A percentile compares a stretch with the other conserved stretches of the same genome.
Conservation (phyloP, 345 rosid genomes). For the Eucalyptus pauciflora region DNA sequence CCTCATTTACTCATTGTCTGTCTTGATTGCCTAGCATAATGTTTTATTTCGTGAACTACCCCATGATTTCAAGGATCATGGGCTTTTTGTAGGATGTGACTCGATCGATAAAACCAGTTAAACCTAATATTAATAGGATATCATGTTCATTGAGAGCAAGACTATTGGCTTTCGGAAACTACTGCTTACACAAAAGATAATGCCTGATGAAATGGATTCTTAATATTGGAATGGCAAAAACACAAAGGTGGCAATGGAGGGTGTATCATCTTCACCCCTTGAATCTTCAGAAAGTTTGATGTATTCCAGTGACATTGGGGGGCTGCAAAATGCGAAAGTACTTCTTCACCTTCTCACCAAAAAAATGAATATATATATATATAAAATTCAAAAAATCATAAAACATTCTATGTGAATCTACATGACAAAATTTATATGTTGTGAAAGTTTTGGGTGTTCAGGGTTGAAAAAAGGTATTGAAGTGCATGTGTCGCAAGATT, state of each 20-base stretch:
- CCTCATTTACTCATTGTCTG: background rate
- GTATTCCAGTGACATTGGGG: background rate
- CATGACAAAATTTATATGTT: background rate
- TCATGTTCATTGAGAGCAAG: background rate
- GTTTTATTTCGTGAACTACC: background rate
- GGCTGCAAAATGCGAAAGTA: background rate
- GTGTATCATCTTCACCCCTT: background rate
- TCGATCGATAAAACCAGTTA: background rate
- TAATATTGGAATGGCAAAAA: background rate
- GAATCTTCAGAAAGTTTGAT: background rate
- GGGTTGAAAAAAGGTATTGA: background rate
- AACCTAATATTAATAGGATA: background rate
- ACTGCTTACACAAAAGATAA: background rate
- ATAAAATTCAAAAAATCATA: background rate
- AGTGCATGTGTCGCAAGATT: background rate
- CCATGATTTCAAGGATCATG: background rate
- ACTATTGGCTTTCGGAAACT: background rate
- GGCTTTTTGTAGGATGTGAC: background rate
- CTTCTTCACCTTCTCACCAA: background rate
- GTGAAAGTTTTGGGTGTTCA: background rate
- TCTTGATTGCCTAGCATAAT: background rate
- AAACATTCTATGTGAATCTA: background rate
- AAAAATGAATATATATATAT: background rate
- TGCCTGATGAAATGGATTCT: background rate
- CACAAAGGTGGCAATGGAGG: background rate